Evolutionary conservation across 306 rosid species (phyloP).

Genomic region (Glycyrrhiza uralensis): DNA sequence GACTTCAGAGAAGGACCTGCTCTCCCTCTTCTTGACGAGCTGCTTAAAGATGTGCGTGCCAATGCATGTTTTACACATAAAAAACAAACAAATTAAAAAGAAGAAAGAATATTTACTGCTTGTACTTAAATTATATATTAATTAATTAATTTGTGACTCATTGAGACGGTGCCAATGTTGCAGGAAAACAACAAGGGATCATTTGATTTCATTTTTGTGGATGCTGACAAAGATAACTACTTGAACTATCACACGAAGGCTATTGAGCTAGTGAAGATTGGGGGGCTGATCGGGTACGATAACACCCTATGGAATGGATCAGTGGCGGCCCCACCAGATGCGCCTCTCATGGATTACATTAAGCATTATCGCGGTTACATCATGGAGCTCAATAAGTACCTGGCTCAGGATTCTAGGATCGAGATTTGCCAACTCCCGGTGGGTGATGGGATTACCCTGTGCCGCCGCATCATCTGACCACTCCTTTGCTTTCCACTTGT

Average conservation of each 20-base stretch:
- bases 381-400: conserved; percentile 70
- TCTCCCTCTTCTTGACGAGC: conserved; percentile 64
- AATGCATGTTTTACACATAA: too few relatives aligned
- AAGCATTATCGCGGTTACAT: conserved; percentile 43
- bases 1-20: conserved; percentile 92
- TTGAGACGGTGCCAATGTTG: neutral
- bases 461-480: conserved; percentile 59
- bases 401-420: conserved; percentile 70
- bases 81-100: too few relatives aligned
- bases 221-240: conserved; percentile 86
- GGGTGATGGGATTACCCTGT: conserved; percentile 81
- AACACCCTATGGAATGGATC: conserved; percentile 90
- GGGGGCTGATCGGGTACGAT: conserved; percentile 83
- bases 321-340: conserved; percentile 67
- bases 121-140: neutral
- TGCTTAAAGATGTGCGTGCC: conserved; percentile 58
- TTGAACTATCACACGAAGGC: conserved; percentile 79
- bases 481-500: too few relatives aligned
- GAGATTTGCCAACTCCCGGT: conserved; percentile 79
- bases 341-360: conserved; percentile 54
- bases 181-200: conserved; percentile 64
- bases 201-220: conserved; percentile 73
- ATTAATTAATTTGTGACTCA: too few relatives aligned
- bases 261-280: conserved; percentile 70
- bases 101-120: neutral